These are phyloP conservation scores for Grigorovia yakushimaensis DNA, from an alignment of 805 yeast species.

Conservation along the genomic window DNA sequence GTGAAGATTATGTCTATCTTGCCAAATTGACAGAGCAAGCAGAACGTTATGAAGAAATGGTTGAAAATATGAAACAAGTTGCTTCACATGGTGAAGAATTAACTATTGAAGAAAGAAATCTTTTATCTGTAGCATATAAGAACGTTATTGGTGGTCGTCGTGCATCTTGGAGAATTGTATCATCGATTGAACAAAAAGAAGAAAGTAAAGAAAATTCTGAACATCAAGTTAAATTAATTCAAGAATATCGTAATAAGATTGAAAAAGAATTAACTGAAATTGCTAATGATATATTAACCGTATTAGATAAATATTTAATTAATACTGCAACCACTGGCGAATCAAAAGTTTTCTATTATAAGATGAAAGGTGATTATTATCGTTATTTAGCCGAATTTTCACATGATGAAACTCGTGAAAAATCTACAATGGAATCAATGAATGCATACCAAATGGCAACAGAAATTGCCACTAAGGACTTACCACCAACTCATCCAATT, in stretches of 20 bases:
- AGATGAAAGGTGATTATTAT: slow-evolving; percentile 99
- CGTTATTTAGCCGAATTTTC: slow-evolving; percentile 98
- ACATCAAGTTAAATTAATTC: slow-evolving; percentile 77
- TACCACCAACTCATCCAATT: slow-evolving; percentile 98
- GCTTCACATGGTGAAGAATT: slow-evolving; percentile 93
- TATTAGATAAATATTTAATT: slow-evolving; percentile 80
- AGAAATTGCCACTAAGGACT: slow-evolving; percentile 91
- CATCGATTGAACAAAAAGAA: slow-evolving; percentile 96
- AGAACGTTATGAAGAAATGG: slow-evolving; percentile 99
- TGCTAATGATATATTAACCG: slow-evolving; percentile 86
- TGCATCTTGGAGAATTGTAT: slow-evolving; percentile 98
- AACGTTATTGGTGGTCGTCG: slow-evolving; percentile 98
- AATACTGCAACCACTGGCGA: slow-evolving; percentile 95
- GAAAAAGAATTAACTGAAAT: slow-evolving; percentile 87
- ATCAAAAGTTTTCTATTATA: slow-evolving; percentile 94
- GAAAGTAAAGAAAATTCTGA: slow-evolving; percentile 85
- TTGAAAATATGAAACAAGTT: slow-evolving; percentile 94
- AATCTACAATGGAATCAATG: slow-evolving; percentile 83
- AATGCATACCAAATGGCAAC: slow-evolving; percentile 94
- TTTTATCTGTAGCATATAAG: slow-evolving; percentile 94
- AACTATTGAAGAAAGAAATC: slow-evolving; percentile 95
- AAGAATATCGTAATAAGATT: slow-evolving; percentile 90
- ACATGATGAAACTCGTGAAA: slow-evolving; percentile 80
- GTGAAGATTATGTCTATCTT: slow-evolving; percentile 96
- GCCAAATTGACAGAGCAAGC: slow-evolving; percentile 99